phyloP scores from a whole-genome alignment of 495 filamentous ascomycete genomes.

The Astrothelium subdiscretum region DNA sequence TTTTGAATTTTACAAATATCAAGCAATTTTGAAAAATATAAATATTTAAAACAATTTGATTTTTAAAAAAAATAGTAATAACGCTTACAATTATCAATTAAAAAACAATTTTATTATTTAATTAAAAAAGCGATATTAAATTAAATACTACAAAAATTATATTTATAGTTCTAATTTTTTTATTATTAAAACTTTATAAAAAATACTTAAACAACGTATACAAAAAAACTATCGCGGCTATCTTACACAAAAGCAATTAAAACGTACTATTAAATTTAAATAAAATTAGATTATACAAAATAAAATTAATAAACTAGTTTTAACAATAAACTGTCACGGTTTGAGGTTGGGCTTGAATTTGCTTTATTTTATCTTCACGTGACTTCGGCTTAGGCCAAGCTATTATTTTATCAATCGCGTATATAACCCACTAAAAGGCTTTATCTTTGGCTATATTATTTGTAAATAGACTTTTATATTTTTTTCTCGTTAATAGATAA shows the following conservation, averaged over 20 bases:
- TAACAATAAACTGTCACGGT: no score
- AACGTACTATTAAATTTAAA: neutral
- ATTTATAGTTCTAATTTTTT: neutral
- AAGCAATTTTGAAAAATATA: neutral
- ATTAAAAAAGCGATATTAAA: neutral
- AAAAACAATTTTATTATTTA: neutral
- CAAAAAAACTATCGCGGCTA: neutral
- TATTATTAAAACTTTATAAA: slow-evolving; percentile 2
- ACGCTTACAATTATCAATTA: neutral
- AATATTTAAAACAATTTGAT: neutral
- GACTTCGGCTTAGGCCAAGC: no score
- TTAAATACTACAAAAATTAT: slow-evolving; percentile 1
- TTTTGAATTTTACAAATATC: neutral
- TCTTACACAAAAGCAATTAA: neutral
- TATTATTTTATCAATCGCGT: no score
- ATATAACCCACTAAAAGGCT: no score
- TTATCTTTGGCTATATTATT: no score
- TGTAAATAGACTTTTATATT: no score
- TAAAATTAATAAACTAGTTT: neutral
- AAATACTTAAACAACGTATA: neutral
- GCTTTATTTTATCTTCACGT: no score
- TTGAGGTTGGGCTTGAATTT: no score
- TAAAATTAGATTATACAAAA: neutral
- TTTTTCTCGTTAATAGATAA: no score
- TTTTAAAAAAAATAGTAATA: neutral